Evolutionary conservation across 1,284 basidiomycete genomes (phyloP).

Genomic region (Cryptococcus sp.): DNA sequence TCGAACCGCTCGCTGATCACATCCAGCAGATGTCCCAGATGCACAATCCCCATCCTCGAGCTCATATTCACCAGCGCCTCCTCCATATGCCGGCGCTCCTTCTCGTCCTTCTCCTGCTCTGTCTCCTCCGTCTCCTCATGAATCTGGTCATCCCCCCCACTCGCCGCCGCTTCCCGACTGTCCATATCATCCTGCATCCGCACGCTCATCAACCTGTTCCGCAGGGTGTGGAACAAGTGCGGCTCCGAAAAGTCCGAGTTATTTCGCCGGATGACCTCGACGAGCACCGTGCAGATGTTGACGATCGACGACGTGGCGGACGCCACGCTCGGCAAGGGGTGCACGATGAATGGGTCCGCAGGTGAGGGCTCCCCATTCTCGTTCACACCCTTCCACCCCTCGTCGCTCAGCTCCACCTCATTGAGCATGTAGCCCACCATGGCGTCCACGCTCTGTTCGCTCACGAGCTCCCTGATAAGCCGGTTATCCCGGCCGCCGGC

Average conservation of each 20-base stretch:
- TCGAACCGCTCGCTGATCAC: constrained; percentile 69
- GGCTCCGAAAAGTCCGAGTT: constrained; percentile 99
- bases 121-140: constrained; percentile 16
- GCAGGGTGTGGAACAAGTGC: constrained; percentile 91
- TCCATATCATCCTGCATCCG: constrained; percentile 23
- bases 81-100: constrained; percentile 69
- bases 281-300: constrained; percentile 82
- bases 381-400: constrained; percentile 28
- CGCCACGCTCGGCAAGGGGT: constrained; percentile 62
- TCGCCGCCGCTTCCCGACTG: constrained; percentile 3
- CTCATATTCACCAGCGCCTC: constrained; percentile 80
- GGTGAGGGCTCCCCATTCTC: constrained; percentile 15
- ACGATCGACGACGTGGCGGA: constrained; percentile 83
- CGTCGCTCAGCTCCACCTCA: constrained; percentile 55
- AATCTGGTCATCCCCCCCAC: constrained; percentile 4
- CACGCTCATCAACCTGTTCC: constrained; percentile 81
- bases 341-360: constrained; percentile 41
- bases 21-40: constrained; percentile 80
- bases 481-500: constrained; percentile 58
- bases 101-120: constrained; percentile 52
- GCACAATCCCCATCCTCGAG: constrained; percentile 87
- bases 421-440: constrained; percentile 78
- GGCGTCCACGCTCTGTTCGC: constrained; percentile 65
- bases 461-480: constrained; percentile 86
- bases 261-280: constrained; percentile 96